phyloP scores from a whole-genome alignment of 805 yeast species.

The Sugiyamaella valdiviana region DNA sequence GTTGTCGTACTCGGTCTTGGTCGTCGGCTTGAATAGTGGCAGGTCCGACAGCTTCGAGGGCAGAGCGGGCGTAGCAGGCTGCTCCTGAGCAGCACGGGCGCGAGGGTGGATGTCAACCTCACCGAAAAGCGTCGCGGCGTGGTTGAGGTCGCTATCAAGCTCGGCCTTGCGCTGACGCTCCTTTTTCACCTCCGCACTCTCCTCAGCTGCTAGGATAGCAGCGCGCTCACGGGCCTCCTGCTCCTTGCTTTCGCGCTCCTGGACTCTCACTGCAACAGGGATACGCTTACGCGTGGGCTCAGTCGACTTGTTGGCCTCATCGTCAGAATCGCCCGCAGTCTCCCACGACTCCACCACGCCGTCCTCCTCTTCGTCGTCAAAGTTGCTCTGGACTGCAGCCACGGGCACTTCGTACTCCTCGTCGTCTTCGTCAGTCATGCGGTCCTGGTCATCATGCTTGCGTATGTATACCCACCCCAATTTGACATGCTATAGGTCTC shows the following conservation, averaged over 20 bases:
- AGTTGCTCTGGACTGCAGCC: conserved; percentile 50
- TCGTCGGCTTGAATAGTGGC: conserved; percentile 73
- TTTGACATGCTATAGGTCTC: conserved; percentile 15
- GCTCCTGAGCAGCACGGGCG: conserved; percentile 44
- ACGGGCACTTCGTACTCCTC: conserved; percentile 74
- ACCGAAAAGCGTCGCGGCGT: conserved; percentile 88
- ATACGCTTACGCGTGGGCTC: conserved; percentile 41
- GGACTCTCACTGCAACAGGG: conserved; percentile 36
- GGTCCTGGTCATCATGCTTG: neutral
- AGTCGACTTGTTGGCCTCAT: conserved; percentile 44
- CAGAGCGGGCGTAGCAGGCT: conserved; percentile 35
- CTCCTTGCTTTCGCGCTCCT: conserved; percentile 37
- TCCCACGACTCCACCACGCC: conserved; percentile 95
- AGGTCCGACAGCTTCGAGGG: conserved; percentile 34
- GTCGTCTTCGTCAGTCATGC: conserved; percentile 48
- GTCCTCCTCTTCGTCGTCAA: conserved; percentile 60
- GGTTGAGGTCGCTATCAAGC: conserved; percentile 76
- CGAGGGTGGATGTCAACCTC: conserved; percentile 41
- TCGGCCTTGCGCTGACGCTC: conserved; percentile 77
- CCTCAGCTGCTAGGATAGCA: conserved; percentile 38
- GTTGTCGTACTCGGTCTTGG: conserved; percentile 72
- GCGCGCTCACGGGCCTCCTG: conserved; percentile 45
- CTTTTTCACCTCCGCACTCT: conserved; percentile 68
- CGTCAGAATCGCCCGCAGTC: conserved; percentile 56
- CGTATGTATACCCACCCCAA: conserved; percentile 15